phyloP scores from a whole-genome alignment of 352 stramenopile species.

The Pythium sp. region DNA sequence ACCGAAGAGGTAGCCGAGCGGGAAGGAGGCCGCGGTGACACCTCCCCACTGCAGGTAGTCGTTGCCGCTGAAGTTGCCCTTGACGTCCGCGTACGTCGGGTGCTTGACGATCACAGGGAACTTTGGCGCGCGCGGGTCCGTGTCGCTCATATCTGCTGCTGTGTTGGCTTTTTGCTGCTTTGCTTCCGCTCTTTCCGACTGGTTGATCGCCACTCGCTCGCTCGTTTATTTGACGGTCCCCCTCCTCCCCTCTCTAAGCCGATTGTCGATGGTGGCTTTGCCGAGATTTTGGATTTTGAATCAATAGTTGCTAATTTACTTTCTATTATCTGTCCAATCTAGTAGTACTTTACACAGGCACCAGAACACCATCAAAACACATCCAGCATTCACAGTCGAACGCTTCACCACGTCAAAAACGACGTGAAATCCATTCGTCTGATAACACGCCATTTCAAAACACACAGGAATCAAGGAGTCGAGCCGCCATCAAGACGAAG shows the following conservation, averaged over 20 bases:
- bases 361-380: background rate
- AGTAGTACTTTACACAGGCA: background rate
- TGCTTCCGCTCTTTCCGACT: conserved; percentile 6
- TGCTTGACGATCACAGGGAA: conserved; percentile 83
- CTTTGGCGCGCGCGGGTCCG: conserved; percentile 53
- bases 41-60: conserved; percentile 68
- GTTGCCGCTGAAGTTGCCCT: conserved; percentile 56
- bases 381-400: background rate
- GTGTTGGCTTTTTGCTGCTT: background rate
- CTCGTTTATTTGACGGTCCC: conserved; percentile 4
- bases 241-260: background rate
- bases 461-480: background rate
- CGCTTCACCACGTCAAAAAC: background rate
- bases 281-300: background rate
- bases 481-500: background rate
- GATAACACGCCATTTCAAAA: background rate
- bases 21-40: conserved; percentile 65
- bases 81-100: conserved; percentile 70
- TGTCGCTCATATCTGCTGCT: conserved; percentile 43
- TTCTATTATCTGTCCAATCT: background rate
- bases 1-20: conserved; percentile 77
- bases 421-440: background rate
- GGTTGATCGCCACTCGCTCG: conserved; percentile 16
- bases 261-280: background rate
- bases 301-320: background rate